Base-by-base conservation (phyloP, 257 asterid species). In the Solanum lycopersicoides region DNA sequence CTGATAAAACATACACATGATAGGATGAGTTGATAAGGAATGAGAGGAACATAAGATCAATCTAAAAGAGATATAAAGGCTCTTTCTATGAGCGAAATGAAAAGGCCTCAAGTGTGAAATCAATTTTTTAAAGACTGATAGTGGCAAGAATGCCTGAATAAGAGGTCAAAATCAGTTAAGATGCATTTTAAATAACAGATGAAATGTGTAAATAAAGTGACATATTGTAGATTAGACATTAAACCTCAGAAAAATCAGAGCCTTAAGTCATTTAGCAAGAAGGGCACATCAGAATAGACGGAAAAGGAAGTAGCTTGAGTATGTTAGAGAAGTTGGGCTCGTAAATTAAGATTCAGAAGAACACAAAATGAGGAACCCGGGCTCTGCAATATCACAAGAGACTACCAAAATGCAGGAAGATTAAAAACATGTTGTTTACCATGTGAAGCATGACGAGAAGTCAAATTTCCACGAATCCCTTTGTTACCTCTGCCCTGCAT, bases 391-490 rank as follows among this genome's bases (percentile, higher is more conserved):
- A 83, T 83, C 32, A 34, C 85, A 34, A 20, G 30, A 69, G 59
- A 32, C 84, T 87, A 75, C 83, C 37, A 79, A 79, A 82, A 42
- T 41, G 15, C 71, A 25, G 73, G 71, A 16, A 13, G 15, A 68
- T 35, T 32, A 11, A 7, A 80, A 14, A 47, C 56, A 63, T 35
- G 12, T 20, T 47, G 87, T 88, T 94, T 92, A 95, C 98, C 98
- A 86, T 91, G 91, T 88, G 94, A 91, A 86, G 42, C 83, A 88
- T 90, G 91, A 84, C 95, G 93, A 86, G 96, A 88, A 42, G 93
- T 88, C 88, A 91, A 91, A 89, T 88, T 93, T 86, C 94, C 97
- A 65, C 97, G 95, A 82, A 92, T 92, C 80, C 87, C 96, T 90
- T 94, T 93, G 88, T 88, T 93, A 72, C 94, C 93, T 88, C 95